Evolutionary conservation across 148 eudicot species (phyloP).

Genomic region (Silene latifolia): DNA sequence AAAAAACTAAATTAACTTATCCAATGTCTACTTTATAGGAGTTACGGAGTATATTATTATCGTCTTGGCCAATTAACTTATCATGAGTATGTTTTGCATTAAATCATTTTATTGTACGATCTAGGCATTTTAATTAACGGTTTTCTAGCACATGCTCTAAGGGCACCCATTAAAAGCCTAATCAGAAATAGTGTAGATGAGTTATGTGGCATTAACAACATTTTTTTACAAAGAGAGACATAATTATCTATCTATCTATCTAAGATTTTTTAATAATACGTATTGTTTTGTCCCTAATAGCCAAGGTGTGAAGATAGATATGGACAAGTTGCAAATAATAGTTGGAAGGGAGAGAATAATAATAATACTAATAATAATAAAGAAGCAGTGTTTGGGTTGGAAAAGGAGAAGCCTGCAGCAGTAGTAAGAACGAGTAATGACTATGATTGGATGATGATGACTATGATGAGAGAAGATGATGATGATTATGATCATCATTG

Average conservation of each 20-base stretch:
- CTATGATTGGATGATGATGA: conserved; percentile 21
- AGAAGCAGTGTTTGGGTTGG: conserved; percentile 6
- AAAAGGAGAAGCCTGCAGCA: conserved; percentile 14
- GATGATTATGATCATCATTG: background rate
- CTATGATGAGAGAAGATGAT: background rate
- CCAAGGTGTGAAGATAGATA: conserved; percentile 11
- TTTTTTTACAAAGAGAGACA: too few relatives aligned
- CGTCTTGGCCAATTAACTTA: too few relatives aligned
- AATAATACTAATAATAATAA: background rate
- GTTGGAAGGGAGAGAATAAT: conserved; percentile 15
- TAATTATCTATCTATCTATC: background rate
- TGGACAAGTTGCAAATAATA: conserved; percentile 13
- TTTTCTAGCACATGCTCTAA: too few relatives aligned
- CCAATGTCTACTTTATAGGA: too few relatives aligned
- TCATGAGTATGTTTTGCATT: too few relatives aligned
- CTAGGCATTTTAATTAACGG: too few relatives aligned
- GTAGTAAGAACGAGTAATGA: conserved; percentile 4
- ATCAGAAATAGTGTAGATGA: too few relatives aligned
- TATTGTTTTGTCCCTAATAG: background rate
- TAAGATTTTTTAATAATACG: background rate
- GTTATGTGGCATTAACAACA: too few relatives aligned
- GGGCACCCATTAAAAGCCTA: too few relatives aligned
- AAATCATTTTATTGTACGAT: too few relatives aligned
- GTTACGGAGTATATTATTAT: too few relatives aligned
- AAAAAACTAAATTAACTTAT: too few relatives aligned